Evolutionary conservation across 2,329 filamentous ascomycete species (phyloP), one percentile per base, ranked within the genome.

Genomic region (Cordyceps fumosorosea): DNA sequence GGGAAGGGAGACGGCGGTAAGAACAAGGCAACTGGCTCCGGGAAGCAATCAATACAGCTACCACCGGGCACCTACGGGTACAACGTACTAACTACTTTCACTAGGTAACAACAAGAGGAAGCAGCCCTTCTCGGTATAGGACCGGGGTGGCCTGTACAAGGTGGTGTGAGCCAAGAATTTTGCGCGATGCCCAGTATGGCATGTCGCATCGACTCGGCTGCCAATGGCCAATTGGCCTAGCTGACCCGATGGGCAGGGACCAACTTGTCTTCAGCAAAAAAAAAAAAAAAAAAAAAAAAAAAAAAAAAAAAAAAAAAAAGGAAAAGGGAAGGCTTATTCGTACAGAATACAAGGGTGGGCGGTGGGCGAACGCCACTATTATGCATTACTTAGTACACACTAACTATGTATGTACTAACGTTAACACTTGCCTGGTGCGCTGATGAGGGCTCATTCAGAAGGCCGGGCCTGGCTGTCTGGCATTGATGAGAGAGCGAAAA

Each of bases 121-220:
- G 26, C 24, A n/a, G 8, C 57, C 47, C 29, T 53, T 52, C 48
- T 60, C 48, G 14, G 14, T 16, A 55, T 60, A 60, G 50, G 58
- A 37, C 52, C 59, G 59, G 44, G 52, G 29, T 32, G 48, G 57
- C 20, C 47, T 52, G 47, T 26, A 5, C 4, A 47, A n/a, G 26
- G 51, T 51, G 56, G 56, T 52, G 47, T 59, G 56, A 59, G 56
- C 56, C 47, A 59, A 47, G 32, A 24, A 44, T 12, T n/a, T 20
- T 32, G 44, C 34, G 52, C 59, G 59, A 62, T 50, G 52, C 59
- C 59, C 44, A 56, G 59, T 50, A 29, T 24, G 59, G 52, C 59
- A 62, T 62, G 59, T 62, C 51, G 59, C 59, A 62, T 56, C 52
- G 40, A 50, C 51, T n/a, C 48, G 50, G 40, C 48, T 37, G 45